Evolutionary conservation across 139 green algal species (phyloP), one percentile per base, ranked within the genome.

Genomic region (Coelastrella sp.): DNA sequence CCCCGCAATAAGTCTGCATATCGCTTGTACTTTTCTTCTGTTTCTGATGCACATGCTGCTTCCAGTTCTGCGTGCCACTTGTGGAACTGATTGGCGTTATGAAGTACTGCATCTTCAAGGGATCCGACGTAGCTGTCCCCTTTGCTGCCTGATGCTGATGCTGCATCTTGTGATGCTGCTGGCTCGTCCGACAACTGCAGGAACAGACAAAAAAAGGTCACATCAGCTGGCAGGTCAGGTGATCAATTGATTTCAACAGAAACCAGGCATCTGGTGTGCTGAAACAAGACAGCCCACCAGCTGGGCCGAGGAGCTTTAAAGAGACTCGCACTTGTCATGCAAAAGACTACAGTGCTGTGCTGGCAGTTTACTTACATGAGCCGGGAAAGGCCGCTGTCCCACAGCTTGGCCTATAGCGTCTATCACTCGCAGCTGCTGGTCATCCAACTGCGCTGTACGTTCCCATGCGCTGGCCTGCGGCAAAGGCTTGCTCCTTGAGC

Each of bases 1-100:
- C 90, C 90, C 58, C 92, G 90, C 64, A 99, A 91, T 59, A 94
- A 79, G 73, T 94, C 92, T 7, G 93, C 94, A 80, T 98, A 99
- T 2, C 94, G 92, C 60, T 94, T 92, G 87, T 98, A 99, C 92
- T 98, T 98, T 61, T 95, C 93, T 91, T 99, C 97, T 13, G 97
- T 97, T 87, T 98, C 96, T 3, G 82, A 90, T 0, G 94, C 94
- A 80, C 95, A 94, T 5, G 95, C 94, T 4, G 96, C 95, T 80
- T 99, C 97, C 86, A 99, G 92, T 90, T 98, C 96, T 23, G 90
- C 88, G 74, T 98, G 94, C 97, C 97, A 99, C 87, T 97, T 96
- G 92, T 98, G 97, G 91, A 99, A 99, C 73, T 98, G 91, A 75
- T 95, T 95, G 71, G 90, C 95, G 89, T 96, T 98, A 56, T 97